Evolutionary conservation across 257 asterid species (phyloP), one percentile per base, ranked within the genome.

Genomic region (Anisodus acutangulus): DNA sequence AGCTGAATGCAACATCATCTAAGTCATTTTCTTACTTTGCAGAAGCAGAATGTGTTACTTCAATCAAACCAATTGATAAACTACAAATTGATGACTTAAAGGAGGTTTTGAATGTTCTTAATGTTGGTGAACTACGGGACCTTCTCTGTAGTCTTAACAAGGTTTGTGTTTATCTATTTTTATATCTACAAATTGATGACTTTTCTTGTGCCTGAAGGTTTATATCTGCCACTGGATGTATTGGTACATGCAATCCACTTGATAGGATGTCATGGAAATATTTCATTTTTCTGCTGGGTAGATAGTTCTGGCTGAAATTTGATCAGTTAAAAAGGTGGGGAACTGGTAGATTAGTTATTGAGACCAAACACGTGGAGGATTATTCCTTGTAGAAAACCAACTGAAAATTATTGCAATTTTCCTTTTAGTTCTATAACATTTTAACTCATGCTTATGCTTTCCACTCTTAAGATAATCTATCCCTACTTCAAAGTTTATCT

Each of bases 121-220:
- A 91, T 78, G 79, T 90, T 85, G 91, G 90, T 83, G 97, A 94
- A 90, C 90, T 95, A 83, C 92, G 92, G 85, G 98, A 94, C 84
- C 92, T 94, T 71, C 64, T 91, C 86, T 83, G 49, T 62, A 84
- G 90, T 90, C 90, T 89, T 89, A 91, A 91, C 51, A 91, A 88
- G 97, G 97, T 93, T 63, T 79, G 87, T 87, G 69, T 79, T 22
- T 74, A 9, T 76, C 66, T 87, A 55, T 9, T 76, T 81, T 76
- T 71, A 2, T 1, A 13, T 8, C 4, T 19, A 67, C 35, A 43
- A 43, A 39, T 41, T 12, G 45, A 4, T 15, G 17, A n/a, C 5
- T 35, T 9, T 41, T 39, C 37, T 35, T 35, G 10, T 26, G 43
- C 74, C 22, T 81, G 76, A 31, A 67, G 19, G 45, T 15, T 67